Percentiles rank a stretch among this genome's conserved stretches.
Evolutionary conservation across 257 asterid genomes (phyloP).

Genomic region (Salvia rosmarinus): DNA sequence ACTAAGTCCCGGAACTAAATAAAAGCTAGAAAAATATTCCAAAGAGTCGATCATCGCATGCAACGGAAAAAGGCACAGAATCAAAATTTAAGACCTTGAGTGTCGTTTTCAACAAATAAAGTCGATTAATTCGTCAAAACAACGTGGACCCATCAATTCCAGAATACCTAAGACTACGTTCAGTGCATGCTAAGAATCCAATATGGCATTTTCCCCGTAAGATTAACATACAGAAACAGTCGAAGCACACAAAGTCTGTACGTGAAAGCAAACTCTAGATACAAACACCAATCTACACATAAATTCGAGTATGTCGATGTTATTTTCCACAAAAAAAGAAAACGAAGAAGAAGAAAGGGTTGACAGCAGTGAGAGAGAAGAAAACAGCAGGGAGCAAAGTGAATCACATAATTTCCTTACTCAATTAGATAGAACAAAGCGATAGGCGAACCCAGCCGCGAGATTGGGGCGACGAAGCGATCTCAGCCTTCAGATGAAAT

Average conservation of each 20-base stretch:
- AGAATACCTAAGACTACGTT: slow-evolving; percentile 35
- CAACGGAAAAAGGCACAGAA: slow-evolving; percentile 33
- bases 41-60: slow-evolving; percentile 42
- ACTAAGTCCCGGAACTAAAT: slow-evolving; percentile 11
- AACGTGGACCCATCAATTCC: slow-evolving; percentile 38
- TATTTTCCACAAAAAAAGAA: background rate
- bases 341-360: background rate
- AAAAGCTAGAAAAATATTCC: slow-evolving; percentile 27
- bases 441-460: slow-evolving; percentile 41
- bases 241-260: background rate
- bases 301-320: background rate
- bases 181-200: slow-evolving; percentile 45
- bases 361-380: background rate
- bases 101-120: slow-evolving; percentile 30
- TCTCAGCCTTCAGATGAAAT: slow-evolving; percentile 44
- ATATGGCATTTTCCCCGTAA: background rate
- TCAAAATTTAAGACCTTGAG: slow-evolving; percentile 27
- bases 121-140: slow-evolving; percentile 34
- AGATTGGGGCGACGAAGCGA: slow-evolving; percentile 31
- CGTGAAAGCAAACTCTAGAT: background rate
- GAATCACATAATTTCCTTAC: slow-evolving; percentile 35
- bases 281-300: slow-evolving; percentile 2
- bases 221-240: slow-evolving; percentile 6
- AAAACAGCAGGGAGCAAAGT: slow-evolving; percentile 2
- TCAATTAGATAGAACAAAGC: slow-evolving; percentile 30